Percentiles rank a stretch among this genome's conserved stretches.
Evolutionary conservation across 345 rosid genomes (phyloP).

Genomic region (Salix suchowensis): DNA sequence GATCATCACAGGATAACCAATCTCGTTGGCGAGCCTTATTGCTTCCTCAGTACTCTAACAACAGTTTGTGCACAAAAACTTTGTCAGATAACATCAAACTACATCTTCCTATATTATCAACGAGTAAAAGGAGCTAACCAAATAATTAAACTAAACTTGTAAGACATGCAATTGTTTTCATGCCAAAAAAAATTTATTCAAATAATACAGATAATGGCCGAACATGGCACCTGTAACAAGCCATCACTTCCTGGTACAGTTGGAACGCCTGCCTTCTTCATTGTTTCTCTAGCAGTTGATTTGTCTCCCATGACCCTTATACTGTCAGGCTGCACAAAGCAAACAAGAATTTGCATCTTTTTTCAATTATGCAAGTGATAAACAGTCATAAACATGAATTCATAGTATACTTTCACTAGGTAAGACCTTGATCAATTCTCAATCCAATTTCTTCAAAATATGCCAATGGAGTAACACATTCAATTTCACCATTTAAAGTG

Average conservation of each 20-base stretch:
- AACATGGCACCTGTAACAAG: constrained; percentile 57
- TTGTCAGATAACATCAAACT: background rate
- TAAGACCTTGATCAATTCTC: background rate
- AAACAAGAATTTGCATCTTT: background rate
- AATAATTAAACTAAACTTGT: background rate
- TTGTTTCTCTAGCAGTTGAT: constrained; percentile 95
- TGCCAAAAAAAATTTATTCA: background rate
- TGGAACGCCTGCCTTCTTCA: constrained; percentile 98
- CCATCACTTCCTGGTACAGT: constrained; percentile 99
- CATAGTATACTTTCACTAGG: background rate
- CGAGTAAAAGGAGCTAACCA: background rate
- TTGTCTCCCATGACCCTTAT: constrained; percentile 98
- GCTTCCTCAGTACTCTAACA: constrained; percentile 92
- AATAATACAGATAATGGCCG: constrained; percentile 5
- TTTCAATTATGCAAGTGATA: background rate
- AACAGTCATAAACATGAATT: background rate
- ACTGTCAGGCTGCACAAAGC: constrained; percentile 75
- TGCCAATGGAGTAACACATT: background rate
- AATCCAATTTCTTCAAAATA: background rate
- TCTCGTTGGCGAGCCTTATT: constrained; percentile 68
- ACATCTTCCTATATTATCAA: too few species aligned
- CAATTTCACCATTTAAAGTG: background rate
- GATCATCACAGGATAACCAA: constrained; percentile 97
- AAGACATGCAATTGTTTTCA: background rate
- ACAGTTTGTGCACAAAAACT: background rate